Evolutionary conservation across 2,329 filamentous ascomycete species (phyloP), one percentile per base, ranked within the genome.

Genomic region (Neonectria neomacrospora): DNA sequence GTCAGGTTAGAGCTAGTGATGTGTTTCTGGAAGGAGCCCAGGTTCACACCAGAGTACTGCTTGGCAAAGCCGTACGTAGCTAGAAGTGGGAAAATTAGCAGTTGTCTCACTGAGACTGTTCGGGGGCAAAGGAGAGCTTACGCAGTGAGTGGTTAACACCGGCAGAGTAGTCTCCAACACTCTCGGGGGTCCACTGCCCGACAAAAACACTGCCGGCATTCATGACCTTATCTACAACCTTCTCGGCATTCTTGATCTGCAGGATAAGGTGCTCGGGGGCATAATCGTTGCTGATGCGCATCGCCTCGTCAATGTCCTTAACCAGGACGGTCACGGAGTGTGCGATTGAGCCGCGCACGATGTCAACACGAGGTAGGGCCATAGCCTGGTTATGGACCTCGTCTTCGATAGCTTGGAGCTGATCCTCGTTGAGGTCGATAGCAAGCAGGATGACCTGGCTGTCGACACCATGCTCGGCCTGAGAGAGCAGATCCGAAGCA

Each of bases 11-110:
- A 93, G 81, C 92, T 96, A 39, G 96, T 99, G 75, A 99, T 97
- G 83, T 98, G 94, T 83, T 99, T 99, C 78, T 97, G 87, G 80
- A 97, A 99, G 2, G 95, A 98, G 32, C 88, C 93, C 6, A 99
- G 87, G 79, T 97, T 99, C 75, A 99, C 96, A 55, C 96, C 96
- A 6, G 94, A 97, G 82, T 99, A 99, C 79, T 99, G 96, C 81
- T 97, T 97, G 52, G 96, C 96, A 74, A 97, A 99, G 42, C 96
- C 96, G 76, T 98, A 99, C 0, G 96, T 99, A 55, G 96, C 94
- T 97, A 71, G 3, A 11, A 32, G 51, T 26, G 23, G 3, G 23
- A 5, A n/a, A 18, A 58, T 73, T 63, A 73, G 71, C 61, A 22
- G 41, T n/a, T 11, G 53, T 26, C 60, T 47, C 12, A n/a, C 54